Percentiles rank a stretch among this genome's conserved stretches.
phyloP scores from a whole-genome alignment of 768 basidiomycete species.

The Leccinum longicurvipes region DNA sequence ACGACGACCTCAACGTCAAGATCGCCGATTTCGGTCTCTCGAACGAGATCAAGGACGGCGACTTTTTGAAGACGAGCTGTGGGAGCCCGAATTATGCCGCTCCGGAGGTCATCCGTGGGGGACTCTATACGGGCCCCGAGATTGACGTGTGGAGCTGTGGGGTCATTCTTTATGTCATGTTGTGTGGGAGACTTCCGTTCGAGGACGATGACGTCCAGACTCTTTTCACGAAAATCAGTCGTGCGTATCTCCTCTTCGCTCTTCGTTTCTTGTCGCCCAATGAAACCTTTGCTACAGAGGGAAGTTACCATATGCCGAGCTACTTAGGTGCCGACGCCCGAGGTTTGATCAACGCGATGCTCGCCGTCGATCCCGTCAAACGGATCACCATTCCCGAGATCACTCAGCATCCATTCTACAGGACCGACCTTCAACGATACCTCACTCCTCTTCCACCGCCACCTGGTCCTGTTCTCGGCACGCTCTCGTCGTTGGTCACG shows the following conservation, averaged over 20 bases:
- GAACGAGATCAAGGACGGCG: conserved; percentile 94
- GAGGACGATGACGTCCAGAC: conserved; percentile 95
- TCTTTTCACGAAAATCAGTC: conserved; percentile 91
- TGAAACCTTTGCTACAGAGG: conserved; percentile 48
- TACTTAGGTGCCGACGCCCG: conserved; percentile 76
- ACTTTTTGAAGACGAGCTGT: conserved; percentile 95
- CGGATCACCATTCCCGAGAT: conserved; percentile 94
- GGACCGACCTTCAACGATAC: conserved; percentile 79
- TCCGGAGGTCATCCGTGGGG: conserved; percentile 95
- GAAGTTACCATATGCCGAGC: conserved; percentile 81
- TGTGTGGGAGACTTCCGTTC: conserved; percentile 92
- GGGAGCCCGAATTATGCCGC: conserved; percentile 99
- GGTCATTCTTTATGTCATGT: conserved; percentile 98
- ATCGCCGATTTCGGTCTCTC: conserved; percentile 99
- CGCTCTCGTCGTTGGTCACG: conserved; percentile 66
- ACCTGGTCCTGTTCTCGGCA: conserved; percentile 73
- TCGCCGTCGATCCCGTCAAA: conserved; percentile 90
- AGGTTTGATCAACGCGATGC: conserved; percentile 82
- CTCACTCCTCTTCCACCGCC: conserved; percentile 78
- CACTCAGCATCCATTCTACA: conserved; percentile 87
- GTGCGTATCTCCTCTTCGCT: conserved; percentile 39
- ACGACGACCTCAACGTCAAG: conserved; percentile 87
- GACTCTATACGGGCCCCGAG: conserved; percentile 94
- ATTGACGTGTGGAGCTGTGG: conserved; percentile 99
- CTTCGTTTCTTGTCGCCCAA: not conserved